Base-by-base conservation (phyloP, 305 asterid species). In the Petunia hybrid region DNA sequence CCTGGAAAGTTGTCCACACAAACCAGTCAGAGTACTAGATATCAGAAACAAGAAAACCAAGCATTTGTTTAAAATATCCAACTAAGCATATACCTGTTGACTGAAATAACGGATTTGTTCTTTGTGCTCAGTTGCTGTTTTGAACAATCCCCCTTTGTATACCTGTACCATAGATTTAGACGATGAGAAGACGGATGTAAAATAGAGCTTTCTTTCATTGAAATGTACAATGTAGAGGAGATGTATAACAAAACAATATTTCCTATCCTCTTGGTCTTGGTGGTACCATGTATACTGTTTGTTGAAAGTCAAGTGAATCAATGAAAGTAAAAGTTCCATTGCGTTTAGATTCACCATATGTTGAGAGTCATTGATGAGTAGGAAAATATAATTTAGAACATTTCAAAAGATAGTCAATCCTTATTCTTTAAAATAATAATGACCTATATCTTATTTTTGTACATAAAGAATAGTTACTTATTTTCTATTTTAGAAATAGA, bases 71-170 rank as follows among this genome's bases (percentile, higher is more conserved):
- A 63, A 75, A 42, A 4, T 56, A 16, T 39, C 39, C 63, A 57
- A 6, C 35, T 38, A 83, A 48, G 59, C 64, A 79, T 43, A 67
- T 86, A 95, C 99, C 90, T 89, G 97, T 89, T 91, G 95, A 85
- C 98, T 95, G 88, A 95, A 94, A 85, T 95, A 94, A 59, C 98
- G 96, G 63, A 88, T 88, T 81, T 94, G 98, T 82, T 95, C 98
- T 91, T 92, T 95, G 84, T 91, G 94, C 83, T 95, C 98, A 16
- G 99, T 95, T 55, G 98, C 99, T 84, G 95, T 92, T 91, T 91
- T 94, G 90, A 95, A 95, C 84, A 95, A 90, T 63, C 99, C 99
- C 42, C 98, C 99, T 86, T 95, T 95, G 88, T 85, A 95, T 82
- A 95, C 95, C 99, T 95, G 93, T 56, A 82, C 56, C 82, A 77